These are phyloP conservation scores for Claviceps pazoutovae DNA, from an alignment of 2,329 filamentous ascomycete genomes.

Conservation along the genomic window DNA sequence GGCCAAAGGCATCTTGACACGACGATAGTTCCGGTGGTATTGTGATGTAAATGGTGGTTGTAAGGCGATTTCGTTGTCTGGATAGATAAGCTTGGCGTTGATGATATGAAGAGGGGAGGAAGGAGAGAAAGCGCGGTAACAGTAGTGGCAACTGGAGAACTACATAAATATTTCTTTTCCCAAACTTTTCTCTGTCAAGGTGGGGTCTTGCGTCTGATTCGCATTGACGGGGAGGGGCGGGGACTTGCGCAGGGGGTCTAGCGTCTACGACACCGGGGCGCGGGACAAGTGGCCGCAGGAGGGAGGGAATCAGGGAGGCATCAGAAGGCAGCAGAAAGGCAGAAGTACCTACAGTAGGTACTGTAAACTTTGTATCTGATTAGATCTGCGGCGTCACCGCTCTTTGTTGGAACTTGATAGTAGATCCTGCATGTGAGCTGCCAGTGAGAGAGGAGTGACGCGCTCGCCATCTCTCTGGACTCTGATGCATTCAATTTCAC, in stretches of 20 bases:
- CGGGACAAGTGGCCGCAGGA: background rate
- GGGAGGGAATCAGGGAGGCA: background rate
- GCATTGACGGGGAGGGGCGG: slow-evolving; percentile 1
- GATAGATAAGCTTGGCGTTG: slow-evolving; percentile 17
- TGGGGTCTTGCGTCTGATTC: slow-evolving; percentile 12
- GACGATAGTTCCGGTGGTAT: slow-evolving; percentile 47
- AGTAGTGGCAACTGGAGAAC: slow-evolving; percentile 5
- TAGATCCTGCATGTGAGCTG: background rate
- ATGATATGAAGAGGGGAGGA: slow-evolving; percentile 17
- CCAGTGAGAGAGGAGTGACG: background rate
- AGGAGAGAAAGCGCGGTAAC: slow-evolving; percentile 8
- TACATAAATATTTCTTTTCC: slow-evolving; percentile 8
- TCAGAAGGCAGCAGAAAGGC: background rate
- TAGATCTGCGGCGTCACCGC: slow-evolving; percentile 1
- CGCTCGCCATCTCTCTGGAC: no score
- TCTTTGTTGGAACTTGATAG: background rate
- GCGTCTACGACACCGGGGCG: background rate
- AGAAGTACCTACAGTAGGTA: no score
- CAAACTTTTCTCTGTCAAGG: slow-evolving; percentile 10
- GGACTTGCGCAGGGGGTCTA: slow-evolving; percentile 4
- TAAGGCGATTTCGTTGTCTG: slow-evolving; percentile 54
- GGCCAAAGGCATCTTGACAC: slow-evolving; percentile 59
- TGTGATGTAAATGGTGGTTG: slow-evolving; percentile 18
- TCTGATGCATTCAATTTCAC: no score
- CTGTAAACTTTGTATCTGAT: no score